phyloP scores from a whole-genome alignment of 352 stramenopile genomes.

The Globisporangium alternatum region DNA sequence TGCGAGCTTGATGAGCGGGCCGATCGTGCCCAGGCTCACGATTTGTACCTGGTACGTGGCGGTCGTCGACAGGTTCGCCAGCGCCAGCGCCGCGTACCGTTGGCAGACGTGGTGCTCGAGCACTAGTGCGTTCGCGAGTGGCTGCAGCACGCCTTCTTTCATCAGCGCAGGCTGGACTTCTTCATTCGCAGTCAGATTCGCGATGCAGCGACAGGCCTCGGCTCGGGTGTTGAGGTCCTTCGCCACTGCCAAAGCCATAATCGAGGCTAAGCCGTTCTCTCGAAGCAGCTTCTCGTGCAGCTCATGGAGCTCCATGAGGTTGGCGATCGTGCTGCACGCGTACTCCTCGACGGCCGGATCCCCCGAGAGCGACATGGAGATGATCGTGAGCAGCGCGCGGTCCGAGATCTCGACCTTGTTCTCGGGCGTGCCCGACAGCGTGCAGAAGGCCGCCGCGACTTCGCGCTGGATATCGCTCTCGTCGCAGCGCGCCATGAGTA shows the following conservation, averaged over 20 bases:
- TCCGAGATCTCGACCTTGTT: slow-evolving; percentile 96
- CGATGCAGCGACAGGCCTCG: slow-evolving; percentile 91
- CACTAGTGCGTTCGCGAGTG: slow-evolving; percentile 88
- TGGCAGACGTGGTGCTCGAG: slow-evolving; percentile 92
- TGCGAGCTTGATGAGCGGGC: slow-evolving; percentile 87
- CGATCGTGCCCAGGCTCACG: slow-evolving; percentile 91
- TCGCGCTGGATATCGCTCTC: slow-evolving; percentile 91
- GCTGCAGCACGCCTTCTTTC: slow-evolving; percentile 87
- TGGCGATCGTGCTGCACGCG: slow-evolving; percentile 92
- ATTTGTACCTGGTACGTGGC: slow-evolving; percentile 94
- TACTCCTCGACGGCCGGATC: slow-evolving; percentile 91
- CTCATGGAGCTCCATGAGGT: slow-evolving; percentile 94
- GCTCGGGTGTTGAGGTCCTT: slow-evolving; percentile 89
- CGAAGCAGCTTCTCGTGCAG: slow-evolving; percentile 94
- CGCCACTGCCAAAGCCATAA: slow-evolving; percentile 90
- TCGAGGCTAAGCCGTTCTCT: slow-evolving; percentile 90
- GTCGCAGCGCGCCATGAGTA: slow-evolving; percentile 93
- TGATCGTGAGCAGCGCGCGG: slow-evolving; percentile 93
- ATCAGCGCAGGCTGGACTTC: slow-evolving; percentile 91
- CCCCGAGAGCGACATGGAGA: slow-evolving; percentile 91
- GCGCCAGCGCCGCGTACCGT: slow-evolving; percentile 89
- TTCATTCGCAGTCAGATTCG: slow-evolving; percentile 95
- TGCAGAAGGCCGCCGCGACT: slow-evolving; percentile 93
- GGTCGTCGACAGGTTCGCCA: slow-evolving; percentile 94
- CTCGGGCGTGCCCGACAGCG: slow-evolving; percentile 92